Evolutionary conservation across 176 grass and related monocot genomes (phyloP), one percentile per base, ranked within the genome.

Genomic region (Paspalum notatum): DNA sequence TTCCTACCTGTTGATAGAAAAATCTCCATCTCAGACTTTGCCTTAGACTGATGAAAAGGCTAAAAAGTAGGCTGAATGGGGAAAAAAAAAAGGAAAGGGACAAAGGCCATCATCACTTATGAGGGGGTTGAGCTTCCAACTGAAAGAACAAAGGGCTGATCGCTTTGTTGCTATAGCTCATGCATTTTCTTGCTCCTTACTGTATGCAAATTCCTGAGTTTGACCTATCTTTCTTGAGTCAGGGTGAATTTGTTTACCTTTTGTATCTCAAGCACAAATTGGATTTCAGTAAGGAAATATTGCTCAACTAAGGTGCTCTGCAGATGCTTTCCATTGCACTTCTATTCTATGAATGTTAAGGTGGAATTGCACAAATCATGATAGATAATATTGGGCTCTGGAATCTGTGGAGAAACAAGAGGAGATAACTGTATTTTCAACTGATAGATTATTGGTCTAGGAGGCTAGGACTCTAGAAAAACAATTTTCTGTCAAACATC

Each of bases 371-470:
- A 32, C 32, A 32, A 32, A 3, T 32, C 32, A 32, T 32, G 32
- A 3, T 32, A 32, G 32, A 1, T 32, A 32, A 32, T 32, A 3
- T 32, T 32, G 32, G 32, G 32, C 32, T 32, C 32, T 32, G 32
- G 32, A 32, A 32, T 77, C 38, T 10, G 12, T 55, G 66, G 66
- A 64, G 32, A 50, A 85, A 79, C 47, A 85, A 56, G 12, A 85
- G 68, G 40, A 42, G 12, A 17, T 13, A 74, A 7, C 1, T 0
- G 18, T 10, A 14, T 55, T 66, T 42, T 7, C 61, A 76, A 10
- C 32, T 38, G 16, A 12, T 68, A 44, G 15, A 37, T 38, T 66
- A 56, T 58, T 58, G 32, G 21, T 58, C 56, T 58, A 58, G 18
- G 24, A 58, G 56, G 24, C 56, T 58, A 57, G 9, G 21, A 63